Base-by-base conservation (phyloP, 495 filamentous ascomycete genomes). In the Podospora australis region DNA sequence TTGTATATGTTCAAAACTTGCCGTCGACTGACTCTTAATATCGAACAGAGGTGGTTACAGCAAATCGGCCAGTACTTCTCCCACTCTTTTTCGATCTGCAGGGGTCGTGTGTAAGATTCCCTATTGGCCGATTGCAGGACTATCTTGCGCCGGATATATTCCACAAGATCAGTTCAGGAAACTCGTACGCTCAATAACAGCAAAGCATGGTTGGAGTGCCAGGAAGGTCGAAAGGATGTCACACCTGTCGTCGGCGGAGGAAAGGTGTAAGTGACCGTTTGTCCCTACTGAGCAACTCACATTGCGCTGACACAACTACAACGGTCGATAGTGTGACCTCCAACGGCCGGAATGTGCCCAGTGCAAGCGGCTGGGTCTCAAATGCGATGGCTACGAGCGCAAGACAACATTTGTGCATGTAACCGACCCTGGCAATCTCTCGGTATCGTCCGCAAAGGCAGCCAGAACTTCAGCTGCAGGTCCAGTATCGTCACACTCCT, bases 331-430 rank as follows among this genome's bases (percentile, higher is more conserved):
- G 52, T 49, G 52, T 25, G 42, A 54, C 24, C 29, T 46, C 4
- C 20, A 35, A 32, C 46, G 52, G 17, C 52, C 52, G 21, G 17
- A 26, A 2, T 54, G 52, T 32, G 43, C 32, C 19, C 52, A 46
- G 21, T 54, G 52, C 35, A 39, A 10, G 4, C 30, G 39, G 10
- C 35, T 39, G 6, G 47, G 52, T 11, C 40, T 55, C 7, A 14
- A 47, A 13, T 55, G 52, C 29, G 52, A 41, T 25, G 52, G 52
- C 0, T 55, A 55, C 25, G 52, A 50, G 42, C 46, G 47, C n/a
- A 22, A 44, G 28, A 38, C 34, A 24, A 39, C 46, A 14, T 55
- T 55, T 30, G 42, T 55, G n/a, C 44, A 55, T 29, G n/a, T n/a
- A n/a, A 41, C 52, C 32, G 14, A 34, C 20, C 46, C 35, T 20